These are phyloP conservation scores for Coemansia sp. DNA, from an alignment of 192 early-diverging fungal genomes.

Conservation along the genomic window DNA sequence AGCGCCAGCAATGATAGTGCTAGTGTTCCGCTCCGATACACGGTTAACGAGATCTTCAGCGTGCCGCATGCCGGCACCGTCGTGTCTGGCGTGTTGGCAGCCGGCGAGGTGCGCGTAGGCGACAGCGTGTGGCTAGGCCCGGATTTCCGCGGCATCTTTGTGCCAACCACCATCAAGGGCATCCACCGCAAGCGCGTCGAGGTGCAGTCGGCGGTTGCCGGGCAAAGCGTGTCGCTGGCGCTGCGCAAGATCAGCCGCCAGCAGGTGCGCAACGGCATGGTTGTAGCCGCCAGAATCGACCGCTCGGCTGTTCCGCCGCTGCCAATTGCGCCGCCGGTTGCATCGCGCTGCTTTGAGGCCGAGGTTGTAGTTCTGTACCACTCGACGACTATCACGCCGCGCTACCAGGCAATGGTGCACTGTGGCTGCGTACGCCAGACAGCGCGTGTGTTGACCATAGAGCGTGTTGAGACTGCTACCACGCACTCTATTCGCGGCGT, in stretches of 20 bases:
- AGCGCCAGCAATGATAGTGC: not conserved
- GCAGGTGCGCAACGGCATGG: conserved; percentile 74
- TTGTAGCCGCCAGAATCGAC: conserved; percentile 28
- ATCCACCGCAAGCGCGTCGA: conserved; percentile 89
- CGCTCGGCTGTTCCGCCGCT: not conserved
- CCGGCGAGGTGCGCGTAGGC: conserved; percentile 76
- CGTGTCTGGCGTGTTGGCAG: conserved; percentile 76
- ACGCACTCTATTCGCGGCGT: conserved; percentile 4
- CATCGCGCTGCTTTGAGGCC: conserved; percentile 76
- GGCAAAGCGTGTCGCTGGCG: conserved; percentile 84
- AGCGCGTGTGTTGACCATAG: conserved; percentile 69
- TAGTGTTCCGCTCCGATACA: conserved; percentile 66
- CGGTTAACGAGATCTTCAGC: conserved; percentile 88
- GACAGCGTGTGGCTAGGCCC: conserved; percentile 86
- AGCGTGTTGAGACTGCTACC: not conserved
- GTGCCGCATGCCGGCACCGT: conserved; percentile 94
- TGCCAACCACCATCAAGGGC: conserved; percentile 73
- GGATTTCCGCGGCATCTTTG: conserved; percentile 80
- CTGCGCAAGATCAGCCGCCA: conserved; percentile 81
- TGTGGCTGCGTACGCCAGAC: conserved; percentile 88
- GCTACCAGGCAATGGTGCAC: conserved; percentile 96
- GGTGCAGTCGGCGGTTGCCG: conserved; percentile 73
- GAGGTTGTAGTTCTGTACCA: conserved; percentile 92
- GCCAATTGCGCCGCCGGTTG: conserved; percentile 11
- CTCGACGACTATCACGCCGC: conserved; percentile 84